phyloP scores from a whole-genome alignment of 495 filamentous ascomycete genomes.

The Penicillium pulvis region DNA sequence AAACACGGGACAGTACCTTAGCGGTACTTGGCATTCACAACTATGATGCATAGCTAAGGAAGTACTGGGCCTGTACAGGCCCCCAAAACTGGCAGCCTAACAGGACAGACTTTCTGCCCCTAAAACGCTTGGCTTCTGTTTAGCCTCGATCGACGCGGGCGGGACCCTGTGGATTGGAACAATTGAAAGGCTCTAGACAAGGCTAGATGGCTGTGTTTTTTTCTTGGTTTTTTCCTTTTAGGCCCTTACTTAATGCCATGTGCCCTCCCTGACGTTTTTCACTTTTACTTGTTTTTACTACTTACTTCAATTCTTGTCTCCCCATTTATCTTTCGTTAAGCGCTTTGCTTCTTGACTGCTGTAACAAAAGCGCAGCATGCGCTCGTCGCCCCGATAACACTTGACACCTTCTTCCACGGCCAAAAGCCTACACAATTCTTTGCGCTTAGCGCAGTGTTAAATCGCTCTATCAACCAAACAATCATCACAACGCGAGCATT shows the following conservation, averaged over 20 bases:
- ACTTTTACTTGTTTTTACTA: neutral
- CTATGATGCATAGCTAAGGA: neutral
- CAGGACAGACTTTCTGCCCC: neutral
- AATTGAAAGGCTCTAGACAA: neutral
- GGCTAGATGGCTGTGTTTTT: slow-evolving; percentile 4
- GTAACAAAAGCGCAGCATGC: neutral
- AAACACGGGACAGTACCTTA: neutral
- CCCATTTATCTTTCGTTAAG: neutral
- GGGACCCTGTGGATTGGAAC: slow-evolving; percentile 14
- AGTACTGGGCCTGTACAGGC: slow-evolving; percentile 1
- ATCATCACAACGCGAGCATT: neutral
- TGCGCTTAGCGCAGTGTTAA: neutral
- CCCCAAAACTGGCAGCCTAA: slow-evolving; percentile 14
- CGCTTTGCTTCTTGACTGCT: neutral
- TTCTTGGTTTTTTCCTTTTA: slow-evolving; percentile 1
- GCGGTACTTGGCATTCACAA: neutral
- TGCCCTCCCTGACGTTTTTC: neutral
- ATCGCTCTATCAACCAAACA: neutral
- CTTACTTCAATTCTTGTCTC: neutral
- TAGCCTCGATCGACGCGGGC: slow-evolving; percentile 13
- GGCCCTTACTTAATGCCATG: neutral
- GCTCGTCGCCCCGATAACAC: neutral
- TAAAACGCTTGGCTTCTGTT: slow-evolving; percentile 28
- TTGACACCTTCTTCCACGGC: neutral
- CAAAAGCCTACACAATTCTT: too few relatives aligned